A percentile compares a stretch with the other conserved stretches of the same genome.
Conservation (phyloP, 495 filamentous ascomycete species). For the Staphylotrichum longicolle region DNA sequence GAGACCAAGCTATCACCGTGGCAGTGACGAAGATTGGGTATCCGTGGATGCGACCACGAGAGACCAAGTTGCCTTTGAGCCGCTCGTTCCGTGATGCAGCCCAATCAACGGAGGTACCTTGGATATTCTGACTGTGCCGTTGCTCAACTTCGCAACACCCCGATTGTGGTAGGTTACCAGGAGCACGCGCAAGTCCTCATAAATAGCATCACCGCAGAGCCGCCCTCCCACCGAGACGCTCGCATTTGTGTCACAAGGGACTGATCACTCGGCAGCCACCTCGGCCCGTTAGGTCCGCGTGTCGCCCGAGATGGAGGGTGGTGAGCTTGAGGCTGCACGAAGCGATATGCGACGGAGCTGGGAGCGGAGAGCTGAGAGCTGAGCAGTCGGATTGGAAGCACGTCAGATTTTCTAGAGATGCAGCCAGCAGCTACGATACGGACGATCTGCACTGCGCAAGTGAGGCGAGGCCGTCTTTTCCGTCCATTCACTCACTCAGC, state of each 20-base stretch:
- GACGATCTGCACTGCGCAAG: conserved; percentile 15
- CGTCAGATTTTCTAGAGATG: not conserved
- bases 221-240: not conserved
- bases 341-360: not conserved
- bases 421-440: conserved; percentile 1
- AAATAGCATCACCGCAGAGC: conserved; percentile 1
- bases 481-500: conserved; percentile 20
- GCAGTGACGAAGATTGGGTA: no score
- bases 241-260: conserved; percentile 1
- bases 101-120: no score
- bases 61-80: no score
- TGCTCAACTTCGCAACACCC: not conserved
- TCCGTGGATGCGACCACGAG: no score
- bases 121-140: no score
- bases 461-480: conserved; percentile 18
- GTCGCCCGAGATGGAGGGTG: conserved; percentile 13
- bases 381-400: not conserved
- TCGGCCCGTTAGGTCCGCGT: conserved; percentile 10
- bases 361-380: conserved; percentile 3
- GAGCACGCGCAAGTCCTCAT: not conserved
- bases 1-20: not conserved
- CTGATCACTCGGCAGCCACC: conserved; percentile 4
- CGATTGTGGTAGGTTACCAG: conserved; percentile 4
- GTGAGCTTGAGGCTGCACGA: conserved; percentile 5
- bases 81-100: no score